A percentile compares a stretch with the other conserved stretches of the same genome.
Conservation (phyloP, 768 basidiomycete species). For the Cantharellus cinnabarinus region DNA sequence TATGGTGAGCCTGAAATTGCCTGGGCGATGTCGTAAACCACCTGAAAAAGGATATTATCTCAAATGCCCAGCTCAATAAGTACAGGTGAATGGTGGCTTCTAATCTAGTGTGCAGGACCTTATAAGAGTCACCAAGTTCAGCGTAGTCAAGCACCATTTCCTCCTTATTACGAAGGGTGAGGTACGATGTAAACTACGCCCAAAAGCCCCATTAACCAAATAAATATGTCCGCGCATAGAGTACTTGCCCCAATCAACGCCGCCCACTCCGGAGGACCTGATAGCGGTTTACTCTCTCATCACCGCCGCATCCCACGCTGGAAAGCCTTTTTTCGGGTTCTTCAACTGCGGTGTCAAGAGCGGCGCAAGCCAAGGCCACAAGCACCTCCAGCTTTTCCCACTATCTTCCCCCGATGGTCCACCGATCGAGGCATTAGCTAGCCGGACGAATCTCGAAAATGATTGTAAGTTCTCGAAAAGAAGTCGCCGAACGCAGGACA, state of each 20-base stretch:
- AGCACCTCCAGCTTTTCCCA: slow-evolving; percentile 78
- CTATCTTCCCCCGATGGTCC: slow-evolving; percentile 34
- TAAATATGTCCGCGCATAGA: slow-evolving; percentile 22
- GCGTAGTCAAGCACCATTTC: slow-evolving; percentile 69
- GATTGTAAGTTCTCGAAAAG: slow-evolving; percentile 25
- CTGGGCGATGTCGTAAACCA: neutral
- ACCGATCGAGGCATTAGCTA: slow-evolving; percentile 57
- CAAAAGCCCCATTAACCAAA: neutral
- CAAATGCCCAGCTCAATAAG: neutral
- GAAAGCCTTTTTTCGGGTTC: slow-evolving; percentile 53
- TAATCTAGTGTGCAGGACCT: neutral
- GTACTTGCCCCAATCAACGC: slow-evolving; percentile 57
- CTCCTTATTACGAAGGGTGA: slow-evolving; percentile 70
- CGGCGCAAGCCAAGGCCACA: slow-evolving; percentile 79
- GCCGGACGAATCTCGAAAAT: slow-evolving; percentile 30
- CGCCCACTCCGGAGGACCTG: slow-evolving; percentile 60
- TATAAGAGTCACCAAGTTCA: slow-evolving; percentile 9
- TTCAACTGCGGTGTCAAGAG: slow-evolving; percentile 79
- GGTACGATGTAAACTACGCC: slow-evolving; percentile 6
- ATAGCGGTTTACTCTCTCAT: slow-evolving; percentile 59
- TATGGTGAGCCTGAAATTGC: slow-evolving; percentile 31
- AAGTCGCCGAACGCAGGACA: no score
- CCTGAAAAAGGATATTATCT: no score
- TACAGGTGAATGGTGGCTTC: slow-evolving; percentile 34
- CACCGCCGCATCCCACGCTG: slow-evolving; percentile 38